phyloP scores from a whole-genome alignment of 192 early-diverging fungal species.

The Gonapodya prolifera region DNA sequence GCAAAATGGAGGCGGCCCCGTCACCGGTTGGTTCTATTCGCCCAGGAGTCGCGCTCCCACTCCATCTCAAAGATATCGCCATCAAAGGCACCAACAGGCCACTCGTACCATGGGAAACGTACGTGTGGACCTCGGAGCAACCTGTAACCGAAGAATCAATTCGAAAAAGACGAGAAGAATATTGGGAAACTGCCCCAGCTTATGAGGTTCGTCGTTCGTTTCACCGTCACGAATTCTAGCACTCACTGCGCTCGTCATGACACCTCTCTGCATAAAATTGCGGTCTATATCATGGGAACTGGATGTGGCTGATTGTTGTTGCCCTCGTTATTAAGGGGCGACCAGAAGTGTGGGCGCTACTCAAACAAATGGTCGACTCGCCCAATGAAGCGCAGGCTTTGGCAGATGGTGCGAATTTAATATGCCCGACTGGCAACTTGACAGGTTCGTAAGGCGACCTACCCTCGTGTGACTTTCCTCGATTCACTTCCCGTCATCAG shows the following conservation, averaged over 20 bases:
- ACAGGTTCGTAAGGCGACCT: background rate
- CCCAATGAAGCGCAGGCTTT: background rate
- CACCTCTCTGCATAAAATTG: too few species aligned
- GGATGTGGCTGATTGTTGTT: too few species aligned
- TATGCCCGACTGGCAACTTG: background rate
- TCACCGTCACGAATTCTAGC: too few species aligned
- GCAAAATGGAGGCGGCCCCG: background rate
- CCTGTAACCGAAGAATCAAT: background rate
- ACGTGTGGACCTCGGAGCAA: background rate
- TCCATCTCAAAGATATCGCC: background rate
- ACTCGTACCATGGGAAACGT: background rate
- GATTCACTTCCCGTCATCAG: background rate
- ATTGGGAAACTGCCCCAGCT: background rate
- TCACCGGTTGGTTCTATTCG: background rate
- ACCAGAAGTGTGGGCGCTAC: background rate
- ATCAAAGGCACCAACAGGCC: background rate
- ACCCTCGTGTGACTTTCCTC: background rate
- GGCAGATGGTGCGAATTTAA: background rate
- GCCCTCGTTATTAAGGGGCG: background rate
- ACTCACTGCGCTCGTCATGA: too few species aligned
- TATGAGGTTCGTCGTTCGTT: background rate
- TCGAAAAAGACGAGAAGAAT: background rate
- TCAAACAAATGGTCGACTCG: background rate
- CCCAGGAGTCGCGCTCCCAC: background rate
- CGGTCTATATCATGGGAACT: too few species aligned